Evolutionary conservation across 2,329 filamentous ascomycete genomes (phyloP), one percentile per base, ranked within the genome.

Genomic region (Raffaelea arxii): DNA sequence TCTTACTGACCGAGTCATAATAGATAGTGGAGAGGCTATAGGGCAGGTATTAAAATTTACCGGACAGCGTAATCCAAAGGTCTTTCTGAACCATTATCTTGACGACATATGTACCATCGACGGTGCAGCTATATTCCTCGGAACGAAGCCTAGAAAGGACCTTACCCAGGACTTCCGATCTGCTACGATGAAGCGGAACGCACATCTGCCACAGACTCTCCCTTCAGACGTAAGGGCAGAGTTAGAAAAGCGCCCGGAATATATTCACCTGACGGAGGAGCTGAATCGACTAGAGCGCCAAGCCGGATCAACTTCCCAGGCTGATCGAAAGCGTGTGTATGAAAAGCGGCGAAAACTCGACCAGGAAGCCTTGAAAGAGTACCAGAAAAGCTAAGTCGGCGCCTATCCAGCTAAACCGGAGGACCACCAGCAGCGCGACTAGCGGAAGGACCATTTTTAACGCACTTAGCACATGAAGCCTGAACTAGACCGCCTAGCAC

Each of bases 71-170:
- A 46, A 46, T 23, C 16, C 16, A 22, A 46, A 46, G 18, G 43
- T 46, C 36, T 21, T 46, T 32, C 19, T 46, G 6, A 32, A 46
- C 25, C 16, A 41, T 46, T 46, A 46, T 46, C 14, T 46, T 4
- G 19, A 46, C 37, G 37, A 46, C 19, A 46, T 46, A 19, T 30
- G 23, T 22, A 46, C 37, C 11, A 35, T 46, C n/a, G 16, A 46
- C 37, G 37, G 37, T 37, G 43, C 25, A 3, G 37, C 25, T 24
- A 46, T 46, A 25, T 46, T 46, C 37, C 18, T 46, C 23, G 18
- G 18, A 38, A 42, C 21, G 21, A 42, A 36, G 5, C 22, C 18
- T 19, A 36, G 25, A 22, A 46, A 41, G 11, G 39, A 46, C 38
- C 30, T 46, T 25, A 42, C 38, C 10, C 9, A 46, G 25, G 25